phyloP scores from a whole-genome alignment of 306 rosid genomes.

The Gleditsia sinensis region DNA sequence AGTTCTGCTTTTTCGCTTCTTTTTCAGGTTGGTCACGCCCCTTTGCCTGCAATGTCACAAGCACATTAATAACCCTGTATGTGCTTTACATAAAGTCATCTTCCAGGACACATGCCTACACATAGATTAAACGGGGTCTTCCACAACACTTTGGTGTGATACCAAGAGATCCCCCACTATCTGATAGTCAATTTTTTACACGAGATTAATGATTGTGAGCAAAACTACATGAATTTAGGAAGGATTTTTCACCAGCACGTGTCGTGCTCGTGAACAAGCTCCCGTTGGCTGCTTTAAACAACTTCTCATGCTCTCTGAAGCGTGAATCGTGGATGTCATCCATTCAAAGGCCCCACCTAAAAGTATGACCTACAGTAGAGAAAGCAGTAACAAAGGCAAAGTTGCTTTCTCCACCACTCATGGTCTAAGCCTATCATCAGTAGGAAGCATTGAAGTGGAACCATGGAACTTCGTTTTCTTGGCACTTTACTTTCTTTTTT shows the following conservation, averaged over 20 bases:
- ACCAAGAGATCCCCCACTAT: conserved; percentile 39
- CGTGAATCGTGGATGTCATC: conserved; percentile 30
- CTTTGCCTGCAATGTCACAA: conserved; percentile 57
- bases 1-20: conserved; percentile 50
- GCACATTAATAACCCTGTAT: conserved; percentile 12
- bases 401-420: conserved; percentile 14
- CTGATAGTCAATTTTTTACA: too few species aligned
- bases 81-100: conserved; percentile 29
- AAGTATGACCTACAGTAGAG: not conserved
- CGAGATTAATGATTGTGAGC: not conserved
- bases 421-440: not conserved
- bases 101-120: conserved; percentile 1
- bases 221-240: too few species aligned
- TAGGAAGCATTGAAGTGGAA: not conserved
- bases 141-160: conserved; percentile 17
- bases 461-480: conserved; percentile 11
- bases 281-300: not conserved
- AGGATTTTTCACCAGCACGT: too few species aligned
- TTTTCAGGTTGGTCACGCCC: conserved; percentile 45
- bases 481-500: not conserved
- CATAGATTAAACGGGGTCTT: not conserved
- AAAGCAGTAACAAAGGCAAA: conserved; percentile 18
- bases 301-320: not conserved
- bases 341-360: conserved; percentile 22
- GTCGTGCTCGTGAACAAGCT: conserved; percentile 21